These are phyloP conservation scores for Asterochloris sp. DNA, from an alignment of 139 green algal species.

Conservation along the genomic window DNA sequence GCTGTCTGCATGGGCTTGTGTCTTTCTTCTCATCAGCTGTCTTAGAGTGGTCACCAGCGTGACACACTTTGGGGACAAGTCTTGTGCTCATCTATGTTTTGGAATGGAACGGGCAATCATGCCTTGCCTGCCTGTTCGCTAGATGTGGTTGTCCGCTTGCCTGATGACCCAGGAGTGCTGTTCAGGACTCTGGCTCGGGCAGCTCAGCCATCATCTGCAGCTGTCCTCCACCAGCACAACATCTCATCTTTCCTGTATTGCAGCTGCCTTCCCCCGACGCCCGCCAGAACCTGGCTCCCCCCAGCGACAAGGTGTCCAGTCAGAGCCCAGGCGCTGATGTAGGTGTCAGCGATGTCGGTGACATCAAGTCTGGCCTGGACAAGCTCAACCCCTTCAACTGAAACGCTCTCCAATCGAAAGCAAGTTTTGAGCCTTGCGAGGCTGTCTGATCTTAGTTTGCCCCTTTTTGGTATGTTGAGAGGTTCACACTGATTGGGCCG, in stretches of 20 bases:
- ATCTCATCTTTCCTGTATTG: neutral
- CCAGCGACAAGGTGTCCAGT: neutral
- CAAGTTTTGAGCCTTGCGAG: too few species aligned
- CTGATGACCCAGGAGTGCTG: neutral
- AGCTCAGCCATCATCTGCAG: neutral
- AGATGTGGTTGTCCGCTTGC: neutral
- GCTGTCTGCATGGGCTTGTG: too few species aligned
- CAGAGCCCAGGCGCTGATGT: neutral
- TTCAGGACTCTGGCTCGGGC: neutral
- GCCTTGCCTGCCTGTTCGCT: neutral
- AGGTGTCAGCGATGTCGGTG: neutral
- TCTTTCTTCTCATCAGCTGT: too few species aligned
- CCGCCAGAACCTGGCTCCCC: neutral
- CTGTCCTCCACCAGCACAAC: neutral
- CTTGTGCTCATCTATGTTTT: neutral
- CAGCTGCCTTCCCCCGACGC: constrained; percentile 1
- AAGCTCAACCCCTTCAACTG: neutral
- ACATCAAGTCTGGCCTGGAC: neutral
- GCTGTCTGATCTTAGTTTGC: too few species aligned
- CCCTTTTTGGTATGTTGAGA: too few species aligned
- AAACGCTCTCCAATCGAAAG: too few species aligned
- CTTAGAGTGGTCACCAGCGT: too few species aligned
- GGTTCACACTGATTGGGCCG: too few species aligned
- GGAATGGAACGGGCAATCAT: neutral
- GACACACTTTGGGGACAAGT: neutral